A percentile compares a stretch with the other conserved stretches of the same genome.
Conservation (phyloP, 352 stramenopile genomes). For the Aphanomyces stellatus region DNA sequence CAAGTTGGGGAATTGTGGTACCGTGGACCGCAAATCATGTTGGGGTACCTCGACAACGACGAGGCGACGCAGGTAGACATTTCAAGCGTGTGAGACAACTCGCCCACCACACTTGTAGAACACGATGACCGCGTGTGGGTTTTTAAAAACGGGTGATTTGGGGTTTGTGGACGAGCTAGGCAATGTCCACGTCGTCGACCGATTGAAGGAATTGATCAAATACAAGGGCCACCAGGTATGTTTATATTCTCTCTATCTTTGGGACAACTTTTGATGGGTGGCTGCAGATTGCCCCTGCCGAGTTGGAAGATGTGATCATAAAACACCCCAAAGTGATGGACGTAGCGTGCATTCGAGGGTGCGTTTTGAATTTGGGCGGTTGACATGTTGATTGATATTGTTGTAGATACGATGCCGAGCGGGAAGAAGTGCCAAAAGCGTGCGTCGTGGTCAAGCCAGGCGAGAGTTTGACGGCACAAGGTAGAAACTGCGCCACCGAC, state of each 20-base stretch:
- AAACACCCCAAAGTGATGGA: conserved; percentile 62
- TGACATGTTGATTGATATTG: background rate
- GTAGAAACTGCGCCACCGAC: background rate
- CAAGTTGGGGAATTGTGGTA: conserved; percentile 71
- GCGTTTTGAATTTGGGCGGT: no score
- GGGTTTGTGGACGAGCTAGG: conserved; percentile 87
- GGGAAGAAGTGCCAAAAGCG: conserved; percentile 82
- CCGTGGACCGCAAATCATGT: conserved; percentile 87
- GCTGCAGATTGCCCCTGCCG: conserved; percentile 64
- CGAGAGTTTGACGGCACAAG: conserved; percentile 23
- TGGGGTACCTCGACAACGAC: conserved; percentile 82
- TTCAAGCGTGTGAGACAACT: no score
- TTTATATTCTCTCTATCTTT: background rate
- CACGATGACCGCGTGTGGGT: conserved; percentile 56
- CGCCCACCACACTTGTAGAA: background rate
- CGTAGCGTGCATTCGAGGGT: conserved; percentile 46
- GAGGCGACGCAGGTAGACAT: conserved; percentile 54
- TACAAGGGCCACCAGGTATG: conserved; percentile 84
- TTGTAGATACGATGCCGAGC: conserved; percentile 38
- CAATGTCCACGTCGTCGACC: conserved; percentile 87
- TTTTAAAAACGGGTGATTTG: conserved; percentile 87
- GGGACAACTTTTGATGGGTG: background rate
- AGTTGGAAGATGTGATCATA: conserved; percentile 86
- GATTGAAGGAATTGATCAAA: conserved; percentile 95
- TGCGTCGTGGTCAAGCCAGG: conserved; percentile 69